phyloP scores from a whole-genome alignment of 2,329 filamentous ascomycete species.

The Fusarium veterinarium region DNA sequence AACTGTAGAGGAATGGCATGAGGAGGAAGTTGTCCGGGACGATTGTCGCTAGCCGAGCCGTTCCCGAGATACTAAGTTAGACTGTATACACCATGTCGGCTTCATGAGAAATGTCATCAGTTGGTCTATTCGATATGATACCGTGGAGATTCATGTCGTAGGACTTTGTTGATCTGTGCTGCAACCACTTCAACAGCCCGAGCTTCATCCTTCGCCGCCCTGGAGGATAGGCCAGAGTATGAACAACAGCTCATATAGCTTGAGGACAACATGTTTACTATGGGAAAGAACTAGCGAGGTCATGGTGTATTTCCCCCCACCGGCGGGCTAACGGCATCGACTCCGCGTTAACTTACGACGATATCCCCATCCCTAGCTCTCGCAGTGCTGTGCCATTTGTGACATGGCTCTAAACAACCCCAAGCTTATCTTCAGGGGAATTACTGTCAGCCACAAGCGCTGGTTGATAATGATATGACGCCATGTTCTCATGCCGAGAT shows the following conservation, averaged over 20 bases:
- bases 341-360: constrained; percentile 54
- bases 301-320: constrained; percentile 38
- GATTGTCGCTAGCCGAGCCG: constrained; percentile 60
- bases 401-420: constrained; percentile 53
- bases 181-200: constrained; percentile 62
- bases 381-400: constrained; percentile 48
- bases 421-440: constrained; percentile 22
- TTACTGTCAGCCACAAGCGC: constrained; percentile 53
- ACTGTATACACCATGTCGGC: constrained; percentile 63
- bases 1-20: constrained; percentile 61
- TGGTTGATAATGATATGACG: constrained; percentile 52
- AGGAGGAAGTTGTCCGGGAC: constrained; percentile 70
- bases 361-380: constrained; percentile 56
- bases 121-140: background rate
- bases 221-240: constrained; percentile 65
- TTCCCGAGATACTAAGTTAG: constrained; percentile 59
- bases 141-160: constrained; percentile 54
- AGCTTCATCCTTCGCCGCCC: constrained; percentile 66
- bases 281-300: constrained; percentile 46
- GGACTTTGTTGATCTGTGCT: constrained; percentile 50
- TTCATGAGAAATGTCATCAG: background rate
- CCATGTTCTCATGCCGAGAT: constrained; percentile 38
- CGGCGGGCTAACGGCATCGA: constrained; percentile 31
- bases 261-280: constrained; percentile 36
- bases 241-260: constrained; percentile 55